These are phyloP conservation scores for Colletotrichum sp. DNA, from an alignment of 2,329 filamentous ascomycete species.

Conservation along the genomic window DNA sequence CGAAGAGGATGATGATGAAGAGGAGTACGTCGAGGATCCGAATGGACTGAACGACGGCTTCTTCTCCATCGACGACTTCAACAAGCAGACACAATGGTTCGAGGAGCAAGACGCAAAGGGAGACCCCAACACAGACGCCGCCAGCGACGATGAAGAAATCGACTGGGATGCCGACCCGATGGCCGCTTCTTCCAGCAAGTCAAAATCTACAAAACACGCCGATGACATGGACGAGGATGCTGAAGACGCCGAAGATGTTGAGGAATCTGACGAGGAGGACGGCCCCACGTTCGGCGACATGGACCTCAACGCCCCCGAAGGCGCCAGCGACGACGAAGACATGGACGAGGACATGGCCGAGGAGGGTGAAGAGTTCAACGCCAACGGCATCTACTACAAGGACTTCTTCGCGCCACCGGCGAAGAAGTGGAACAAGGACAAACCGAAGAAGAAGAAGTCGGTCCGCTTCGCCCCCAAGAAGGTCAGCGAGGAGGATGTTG, in stretches of 20 bases:
- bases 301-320: conserved; percentile 75
- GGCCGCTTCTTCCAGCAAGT: conserved; percentile 33
- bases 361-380: conserved; percentile 62
- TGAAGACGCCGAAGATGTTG: conserved; percentile 27
- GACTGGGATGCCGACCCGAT: conserved; percentile 87
- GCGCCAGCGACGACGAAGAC: conserved; percentile 69
- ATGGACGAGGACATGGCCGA: conserved; percentile 60
- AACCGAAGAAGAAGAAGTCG: conserved; percentile 42
- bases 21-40: conserved; percentile 70
- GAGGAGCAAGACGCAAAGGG: conserved; percentile 84
- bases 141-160: conserved; percentile 77
- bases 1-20: conserved; percentile 39
- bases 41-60: conserved; percentile 95
- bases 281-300: conserved; percentile 86
- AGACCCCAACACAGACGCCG: conserved; percentile 75
- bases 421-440: conserved; percentile 64
- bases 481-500: conserved; percentile 70
- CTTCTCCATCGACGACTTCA: conserved; percentile 98
- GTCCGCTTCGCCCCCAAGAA: conserved; percentile 44
- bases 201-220: conserved; percentile 31
- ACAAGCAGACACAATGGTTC: conserved; percentile 87
- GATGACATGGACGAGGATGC: conserved; percentile 31
- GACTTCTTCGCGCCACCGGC: conserved; percentile 92
- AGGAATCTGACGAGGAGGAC: conserved; percentile 68
- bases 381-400: conserved; percentile 87